phyloP scores from a whole-genome alignment of 2,329 filamentous ascomycete species.

The Ophiostoma australiae region DNA sequence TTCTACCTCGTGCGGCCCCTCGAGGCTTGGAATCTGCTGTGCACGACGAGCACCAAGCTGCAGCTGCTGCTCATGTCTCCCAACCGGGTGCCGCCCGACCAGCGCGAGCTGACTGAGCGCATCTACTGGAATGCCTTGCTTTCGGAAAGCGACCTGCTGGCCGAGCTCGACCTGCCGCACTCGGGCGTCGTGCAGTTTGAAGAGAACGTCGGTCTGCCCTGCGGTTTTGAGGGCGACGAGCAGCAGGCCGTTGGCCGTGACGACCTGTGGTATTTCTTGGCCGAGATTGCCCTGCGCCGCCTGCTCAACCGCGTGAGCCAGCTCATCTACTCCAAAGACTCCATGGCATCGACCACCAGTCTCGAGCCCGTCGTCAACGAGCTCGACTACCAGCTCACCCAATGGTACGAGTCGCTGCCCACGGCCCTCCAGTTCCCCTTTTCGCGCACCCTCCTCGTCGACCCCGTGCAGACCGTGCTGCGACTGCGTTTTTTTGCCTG shows the following conservation, averaged over 20 bases:
- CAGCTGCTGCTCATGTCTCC: constrained; percentile 72
- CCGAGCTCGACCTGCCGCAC: constrained; percentile 75
- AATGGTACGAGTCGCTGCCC: constrained; percentile 79
- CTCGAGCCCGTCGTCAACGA: constrained; percentile 74
- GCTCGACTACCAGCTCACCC: constrained; percentile 74
- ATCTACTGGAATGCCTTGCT: constrained; percentile 82
- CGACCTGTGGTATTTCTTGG: constrained; percentile 80
- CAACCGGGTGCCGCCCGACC: constrained; percentile 60
- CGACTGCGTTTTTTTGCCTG: constrained; percentile 78
- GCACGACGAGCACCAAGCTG: constrained; percentile 74
- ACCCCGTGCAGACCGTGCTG: constrained; percentile 74
- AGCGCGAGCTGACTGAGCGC: constrained; percentile 68
- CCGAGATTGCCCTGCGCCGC: constrained; percentile 72
- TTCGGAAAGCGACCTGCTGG: constrained; percentile 74
- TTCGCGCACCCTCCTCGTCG: constrained; percentile 56
- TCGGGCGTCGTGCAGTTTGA: constrained; percentile 79
- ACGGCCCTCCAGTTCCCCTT: constrained; percentile 72
- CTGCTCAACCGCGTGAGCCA: constrained; percentile 75
- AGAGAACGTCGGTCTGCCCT: constrained; percentile 71
- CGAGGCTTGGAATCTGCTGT: constrained; percentile 77
- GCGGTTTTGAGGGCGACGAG: constrained; percentile 70
- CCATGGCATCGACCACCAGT: constrained; percentile 64
- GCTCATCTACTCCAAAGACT: constrained; percentile 71
- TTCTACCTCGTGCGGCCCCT: constrained; percentile 78
- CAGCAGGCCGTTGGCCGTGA: constrained; percentile 60